These are phyloP conservation scores for Monotropa hypopitys DNA, from an alignment of 179 eudicot genomes.

Conservation along the genomic window DNA sequence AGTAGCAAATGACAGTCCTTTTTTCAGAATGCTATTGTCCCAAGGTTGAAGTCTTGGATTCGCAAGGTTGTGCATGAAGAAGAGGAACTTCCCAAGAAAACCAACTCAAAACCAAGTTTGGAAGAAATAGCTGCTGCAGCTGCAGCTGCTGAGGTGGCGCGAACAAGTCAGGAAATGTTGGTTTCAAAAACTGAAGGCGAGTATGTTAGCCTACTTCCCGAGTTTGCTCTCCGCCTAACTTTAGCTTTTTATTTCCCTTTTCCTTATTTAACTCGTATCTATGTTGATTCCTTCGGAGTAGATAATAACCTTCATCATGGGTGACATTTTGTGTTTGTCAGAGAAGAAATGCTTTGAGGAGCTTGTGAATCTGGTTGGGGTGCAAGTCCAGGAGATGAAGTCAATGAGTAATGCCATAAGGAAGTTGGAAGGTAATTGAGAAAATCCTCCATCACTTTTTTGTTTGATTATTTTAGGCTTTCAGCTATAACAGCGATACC, in stretches of 20 bases:
- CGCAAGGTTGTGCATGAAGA: constrained; percentile 59
- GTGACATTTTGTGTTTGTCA: constrained; percentile 22
- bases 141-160: constrained; percentile 89
- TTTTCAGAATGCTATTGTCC: constrained; percentile 58
- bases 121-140: constrained; percentile 82
- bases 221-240: neutral
- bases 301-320: neutral
- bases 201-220: neutral
- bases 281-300: neutral
- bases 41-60: constrained; percentile 86
- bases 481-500: neutral
- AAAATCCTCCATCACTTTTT: neutral
- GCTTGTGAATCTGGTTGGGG: constrained; percentile 50
- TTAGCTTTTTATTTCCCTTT: neutral
- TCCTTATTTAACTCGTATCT: neutral
- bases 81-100: constrained; percentile 22
- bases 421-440: constrained; percentile 58
- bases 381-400: constrained; percentile 77
- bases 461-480: neutral
- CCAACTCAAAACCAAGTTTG: constrained; percentile 36
- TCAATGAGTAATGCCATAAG: constrained; percentile 51
- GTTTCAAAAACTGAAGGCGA: constrained; percentile 61
- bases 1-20: neutral
- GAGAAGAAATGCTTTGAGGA: constrained; percentile 63
- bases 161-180: constrained; percentile 81